phyloP scores from a whole-genome alignment of 306 rosid species.

The Benincasa hispida region DNA sequence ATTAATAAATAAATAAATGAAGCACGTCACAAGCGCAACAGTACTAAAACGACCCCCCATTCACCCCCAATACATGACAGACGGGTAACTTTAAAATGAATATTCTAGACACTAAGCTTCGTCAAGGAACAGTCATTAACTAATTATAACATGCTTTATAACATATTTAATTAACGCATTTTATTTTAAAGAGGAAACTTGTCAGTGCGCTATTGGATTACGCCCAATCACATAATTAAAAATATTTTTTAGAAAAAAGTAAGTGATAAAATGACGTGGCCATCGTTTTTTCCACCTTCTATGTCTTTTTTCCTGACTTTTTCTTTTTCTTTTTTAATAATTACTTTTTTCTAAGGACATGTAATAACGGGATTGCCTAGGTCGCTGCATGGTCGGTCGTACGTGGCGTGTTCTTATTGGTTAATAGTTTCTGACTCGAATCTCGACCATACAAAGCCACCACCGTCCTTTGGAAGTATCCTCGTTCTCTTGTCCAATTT shows the following conservation, averaged over 20 bases:
- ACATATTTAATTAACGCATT: neutral
- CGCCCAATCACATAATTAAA: neutral
- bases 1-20: neutral
- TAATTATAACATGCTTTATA: neutral
- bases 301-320: neutral
- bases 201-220: neutral
- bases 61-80: neutral
- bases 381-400: conserved; percentile 29
- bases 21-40: neutral
- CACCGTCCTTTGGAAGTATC: conserved; percentile 18
- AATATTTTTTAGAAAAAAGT: neutral
- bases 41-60: neutral
- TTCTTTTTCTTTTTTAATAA: neutral
- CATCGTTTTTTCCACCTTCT: neutral
- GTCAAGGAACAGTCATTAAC: neutral
- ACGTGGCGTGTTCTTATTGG: conserved; percentile 26
- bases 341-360: neutral
- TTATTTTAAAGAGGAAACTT: neutral
- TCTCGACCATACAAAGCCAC: conserved; percentile 13
- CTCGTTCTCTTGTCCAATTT: neutral
- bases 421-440: neutral
- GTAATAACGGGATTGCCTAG: neutral
- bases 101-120: neutral
- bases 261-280: conserved; percentile 3
- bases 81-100: neutral